phyloP scores from a whole-genome alignment of 352 stramenopile species.

The Pythium coloratum region DNA sequence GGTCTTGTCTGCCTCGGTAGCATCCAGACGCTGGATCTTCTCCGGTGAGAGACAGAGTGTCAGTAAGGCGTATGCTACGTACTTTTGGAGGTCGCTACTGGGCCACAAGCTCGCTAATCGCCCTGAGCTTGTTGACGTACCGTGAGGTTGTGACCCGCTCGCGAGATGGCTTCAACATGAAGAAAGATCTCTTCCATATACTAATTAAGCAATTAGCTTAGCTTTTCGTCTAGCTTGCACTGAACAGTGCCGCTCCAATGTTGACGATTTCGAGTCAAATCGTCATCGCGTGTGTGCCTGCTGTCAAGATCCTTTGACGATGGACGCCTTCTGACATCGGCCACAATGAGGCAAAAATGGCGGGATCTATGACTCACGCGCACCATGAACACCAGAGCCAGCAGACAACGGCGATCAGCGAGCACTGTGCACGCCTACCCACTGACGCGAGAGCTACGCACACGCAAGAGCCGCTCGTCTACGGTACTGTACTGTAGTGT shows the following conservation, averaged over 20 bases:
- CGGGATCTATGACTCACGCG: neutral
- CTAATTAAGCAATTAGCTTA: neutral
- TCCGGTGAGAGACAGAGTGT: too few species aligned
- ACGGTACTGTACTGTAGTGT: neutral
- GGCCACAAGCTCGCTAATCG: too few species aligned
- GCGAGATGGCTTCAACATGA: neutral
- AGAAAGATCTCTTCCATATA: neutral
- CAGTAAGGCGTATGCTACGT: too few species aligned
- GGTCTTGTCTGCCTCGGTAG: too few species aligned
- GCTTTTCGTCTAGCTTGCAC: too few species aligned
- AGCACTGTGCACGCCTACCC: neutral
- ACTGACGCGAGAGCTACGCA: neutral
- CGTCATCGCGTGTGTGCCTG: neutral
- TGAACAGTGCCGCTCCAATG: neutral
- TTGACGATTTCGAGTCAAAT: neutral
- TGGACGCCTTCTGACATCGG: conserved; percentile 1
- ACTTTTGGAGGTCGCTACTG: too few species aligned
- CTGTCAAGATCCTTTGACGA: neutral
- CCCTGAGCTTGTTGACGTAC: too few species aligned
- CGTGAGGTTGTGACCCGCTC: too few species aligned
- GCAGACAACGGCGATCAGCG: neutral
- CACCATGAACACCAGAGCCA: neutral
- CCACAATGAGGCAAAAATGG: neutral
- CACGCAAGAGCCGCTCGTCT: neutral
- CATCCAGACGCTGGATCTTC: too few species aligned